phyloP scores from a whole-genome alignment of 1,139 yeast species.

The Kurtzmaniella quercitrusa region DNA sequence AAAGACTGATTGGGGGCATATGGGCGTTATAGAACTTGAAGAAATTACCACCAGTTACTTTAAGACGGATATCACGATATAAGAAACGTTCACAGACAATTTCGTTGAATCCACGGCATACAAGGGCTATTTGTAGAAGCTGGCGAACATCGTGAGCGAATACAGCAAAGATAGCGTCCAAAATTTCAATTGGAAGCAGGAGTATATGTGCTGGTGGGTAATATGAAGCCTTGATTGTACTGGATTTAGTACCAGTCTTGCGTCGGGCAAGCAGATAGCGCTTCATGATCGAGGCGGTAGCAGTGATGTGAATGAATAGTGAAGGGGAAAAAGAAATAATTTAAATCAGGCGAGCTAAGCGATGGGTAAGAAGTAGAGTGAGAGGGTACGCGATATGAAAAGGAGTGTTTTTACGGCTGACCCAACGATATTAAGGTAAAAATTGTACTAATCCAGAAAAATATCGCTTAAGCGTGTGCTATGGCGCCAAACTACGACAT shows the following conservation, averaged over 20 bases:
- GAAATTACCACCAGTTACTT: constrained; percentile 20
- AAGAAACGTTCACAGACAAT: constrained; percentile 35
- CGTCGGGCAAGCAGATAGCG: background rate
- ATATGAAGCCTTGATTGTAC: constrained; percentile 6
- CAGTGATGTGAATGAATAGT: background rate
- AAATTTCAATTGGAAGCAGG: constrained; percentile 42
- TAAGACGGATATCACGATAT: constrained; percentile 29
- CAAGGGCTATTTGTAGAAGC: constrained; percentile 26
- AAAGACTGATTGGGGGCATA: constrained; percentile 16
- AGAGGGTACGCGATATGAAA: background rate
- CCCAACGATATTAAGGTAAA: no score
- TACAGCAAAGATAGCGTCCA: constrained; percentile 28
- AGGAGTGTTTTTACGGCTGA: background rate
- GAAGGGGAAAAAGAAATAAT: background rate
- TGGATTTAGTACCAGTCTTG: constrained; percentile 5
- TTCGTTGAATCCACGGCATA: constrained; percentile 33
- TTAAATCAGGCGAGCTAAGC: background rate
- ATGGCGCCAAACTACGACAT: background rate
- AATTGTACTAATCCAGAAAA: no score
- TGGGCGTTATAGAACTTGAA: constrained; percentile 29
- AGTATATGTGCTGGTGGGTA: constrained; percentile 30
- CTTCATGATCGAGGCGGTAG: no score
- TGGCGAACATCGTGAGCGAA: constrained; percentile 17
- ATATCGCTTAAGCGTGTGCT: no score
- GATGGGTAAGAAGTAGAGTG: background rate